Evolutionary conservation across 2,329 filamentous ascomycete species (phyloP), one percentile per base, ranked within the genome.

Genomic region (Plenodomus lindquistii): DNA sequence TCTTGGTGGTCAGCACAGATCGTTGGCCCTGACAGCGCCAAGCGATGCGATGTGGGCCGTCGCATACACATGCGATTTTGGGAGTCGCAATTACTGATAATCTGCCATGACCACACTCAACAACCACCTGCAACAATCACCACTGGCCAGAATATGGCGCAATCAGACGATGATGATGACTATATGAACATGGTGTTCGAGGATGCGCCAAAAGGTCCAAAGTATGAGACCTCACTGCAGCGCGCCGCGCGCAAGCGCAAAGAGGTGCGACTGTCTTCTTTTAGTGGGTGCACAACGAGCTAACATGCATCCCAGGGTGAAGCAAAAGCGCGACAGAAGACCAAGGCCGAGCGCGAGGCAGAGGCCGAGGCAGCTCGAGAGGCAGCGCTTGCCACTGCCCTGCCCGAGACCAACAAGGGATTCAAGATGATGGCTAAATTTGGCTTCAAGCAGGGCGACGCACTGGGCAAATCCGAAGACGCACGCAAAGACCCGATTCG

Each of bases 371-470:
- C 80, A 36, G 84, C 84, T 15, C 86, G 91, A 43, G 89, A 97
- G 69, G 83, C 81, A 31, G 90, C 89, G 0, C 82, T 97, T 20
- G 81, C 85, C 4, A 88, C 87, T 4, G 78, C 94, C 40, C 77
- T 96, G 6, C 82, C 85, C 17, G 75, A 81, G 15, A 80, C 83
- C 41, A 95, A 86, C 75, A 97, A 97, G 69, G 94, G 93, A 1
- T 84, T 95, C 53, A 85, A 89, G 57, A 97, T 99, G 91, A 96
- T 99, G 92, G 87, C 90, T 18, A 93, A 90, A 73, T 89, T 99
- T 80, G 94, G 94, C 1, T 99, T 95, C 76, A 87, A 85, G 48
- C 78, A 83, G 17, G 91, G 92, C 19, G 85, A 84, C 29, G 81
- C 85, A 0, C 77, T 97, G 2, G 94, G 94, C 1, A 84, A 82